phyloP scores from a whole-genome alignment of 2,329 filamentous ascomycete species.

The Chaetomium olivaceum region DNA sequence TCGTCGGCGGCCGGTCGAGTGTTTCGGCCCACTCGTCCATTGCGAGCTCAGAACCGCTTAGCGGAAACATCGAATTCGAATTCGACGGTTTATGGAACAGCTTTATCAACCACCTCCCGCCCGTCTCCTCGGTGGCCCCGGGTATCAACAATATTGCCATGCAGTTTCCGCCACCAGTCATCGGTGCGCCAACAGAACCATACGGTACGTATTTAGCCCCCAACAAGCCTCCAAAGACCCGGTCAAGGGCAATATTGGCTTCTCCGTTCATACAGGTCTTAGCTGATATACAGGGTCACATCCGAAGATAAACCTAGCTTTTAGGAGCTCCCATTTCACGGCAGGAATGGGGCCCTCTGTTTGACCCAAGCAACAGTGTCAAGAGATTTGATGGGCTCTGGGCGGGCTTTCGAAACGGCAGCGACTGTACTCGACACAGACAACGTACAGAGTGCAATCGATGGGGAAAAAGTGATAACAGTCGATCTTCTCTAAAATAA shows the following conservation, averaged over 20 bases:
- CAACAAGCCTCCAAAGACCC: no score
- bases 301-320: constrained; percentile 17
- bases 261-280: constrained; percentile 25
- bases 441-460: not conserved
- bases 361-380: not conserved
- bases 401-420: not conserved
- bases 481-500: not conserved
- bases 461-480: not conserved
- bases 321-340: not conserved
- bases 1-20: constrained; percentile 19
- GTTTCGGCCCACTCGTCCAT: constrained; percentile 30
- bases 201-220: constrained; percentile 25
- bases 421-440: not conserved
- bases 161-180: constrained; percentile 26
- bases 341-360: not conserved
- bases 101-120: constrained; percentile 31
- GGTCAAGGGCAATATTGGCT: constrained; percentile 1
- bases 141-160: constrained; percentile 21
- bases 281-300: constrained; percentile 21
- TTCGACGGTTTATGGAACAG: constrained; percentile 42
- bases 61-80: constrained; percentile 40
- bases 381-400: not conserved
- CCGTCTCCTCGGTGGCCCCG: constrained; percentile 26
- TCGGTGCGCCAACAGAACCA: constrained; percentile 22
- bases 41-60: constrained; percentile 34